Evolutionary conservation across 2,329 filamentous ascomycete species (phyloP), one percentile per base, ranked within the genome.

Genomic region (Ophiostoma sp.): DNA sequence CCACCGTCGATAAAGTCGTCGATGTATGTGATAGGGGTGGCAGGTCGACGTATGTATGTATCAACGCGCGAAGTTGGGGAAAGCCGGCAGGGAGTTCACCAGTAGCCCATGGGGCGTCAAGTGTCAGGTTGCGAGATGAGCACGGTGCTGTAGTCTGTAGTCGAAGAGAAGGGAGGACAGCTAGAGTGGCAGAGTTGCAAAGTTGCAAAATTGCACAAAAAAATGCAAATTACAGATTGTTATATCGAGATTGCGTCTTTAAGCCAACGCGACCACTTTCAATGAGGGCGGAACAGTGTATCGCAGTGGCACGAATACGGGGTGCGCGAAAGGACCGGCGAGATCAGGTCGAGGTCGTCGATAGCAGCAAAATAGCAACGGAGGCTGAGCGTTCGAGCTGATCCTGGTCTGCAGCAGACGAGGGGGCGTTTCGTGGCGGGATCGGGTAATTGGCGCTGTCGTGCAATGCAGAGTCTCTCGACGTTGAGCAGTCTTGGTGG

Each of bases 21-120:
- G 60, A n/a, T 64, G 8, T 20, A 15, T 35, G 8, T 23, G n/a
- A 65, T 23, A 67, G 39, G 65, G 23, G 36, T 8, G 36, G 27
- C 13, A 20, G 64, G 64, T 66, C 35, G 23, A 48, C 10, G 36
- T 31, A 31, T 31, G 27, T 31, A 31, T 31, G 27, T 65, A 23
- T n/a, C 35, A 31, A 20, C 27, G 27, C 44, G 57, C 13, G 39
- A 33, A 33, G 33, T 68, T 71, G 70, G 68, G 54, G 57, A 69
- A 71, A 60, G 66, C 66, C 68, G 66, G 57, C 17, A 17, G 23
- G 20, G 10, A 54, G 44, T 33, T 66, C 23, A 54, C 44, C 35
- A n/a, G 66, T 13, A 15, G 36, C 57, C 57, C 57, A 69, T 65
- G 67, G 33, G 67, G n/a, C 52, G 48, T 62, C 52, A 11, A 33